phyloP scores from a whole-genome alignment of 1,284 basidiomycete genomes.

The Moesziomyces parantarcticus region DNA sequence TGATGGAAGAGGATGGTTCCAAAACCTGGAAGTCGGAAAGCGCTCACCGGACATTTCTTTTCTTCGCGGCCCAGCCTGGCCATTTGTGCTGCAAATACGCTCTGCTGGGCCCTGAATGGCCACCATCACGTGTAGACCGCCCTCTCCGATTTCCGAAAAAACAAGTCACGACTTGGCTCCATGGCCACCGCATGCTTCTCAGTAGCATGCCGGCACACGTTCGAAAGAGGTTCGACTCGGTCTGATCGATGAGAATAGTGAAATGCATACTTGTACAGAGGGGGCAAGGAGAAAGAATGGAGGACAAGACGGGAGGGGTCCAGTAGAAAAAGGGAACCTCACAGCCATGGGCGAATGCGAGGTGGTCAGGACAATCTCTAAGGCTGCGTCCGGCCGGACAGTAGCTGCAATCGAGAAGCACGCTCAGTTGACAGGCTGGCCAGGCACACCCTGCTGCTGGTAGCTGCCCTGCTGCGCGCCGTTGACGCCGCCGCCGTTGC shows the following conservation, averaged over 20 bases:
- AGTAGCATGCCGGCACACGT: too few species aligned
- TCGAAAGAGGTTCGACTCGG: not conserved
- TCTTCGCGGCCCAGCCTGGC: conserved; percentile 8
- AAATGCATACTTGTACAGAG: conserved; percentile 41
- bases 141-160: conserved; percentile 15
- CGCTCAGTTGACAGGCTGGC: conserved; percentile 27
- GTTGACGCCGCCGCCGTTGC: conserved; percentile 31
- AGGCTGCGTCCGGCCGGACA: too few species aligned
- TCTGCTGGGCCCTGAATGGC: not conserved
- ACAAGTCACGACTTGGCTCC: not conserved
- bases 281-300: conserved; percentile 3
- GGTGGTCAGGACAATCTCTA: too few species aligned
- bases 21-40: too few species aligned
- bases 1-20: too few species aligned
- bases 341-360: too few species aligned
- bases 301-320: not conserved
- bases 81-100: too few species aligned
- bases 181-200: too few species aligned
- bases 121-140: conserved; percentile 23
- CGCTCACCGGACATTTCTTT: conserved; percentile 3
- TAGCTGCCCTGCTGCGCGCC: conserved; percentile 35
- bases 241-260: conserved; percentile 3
- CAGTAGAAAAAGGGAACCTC: too few species aligned
- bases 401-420: not conserved
- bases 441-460: conserved; percentile 33